These are phyloP conservation scores for Rhodofomes roseus DNA, from an alignment of 1,284 basidiomycete species.

Conservation along the genomic window DNA sequence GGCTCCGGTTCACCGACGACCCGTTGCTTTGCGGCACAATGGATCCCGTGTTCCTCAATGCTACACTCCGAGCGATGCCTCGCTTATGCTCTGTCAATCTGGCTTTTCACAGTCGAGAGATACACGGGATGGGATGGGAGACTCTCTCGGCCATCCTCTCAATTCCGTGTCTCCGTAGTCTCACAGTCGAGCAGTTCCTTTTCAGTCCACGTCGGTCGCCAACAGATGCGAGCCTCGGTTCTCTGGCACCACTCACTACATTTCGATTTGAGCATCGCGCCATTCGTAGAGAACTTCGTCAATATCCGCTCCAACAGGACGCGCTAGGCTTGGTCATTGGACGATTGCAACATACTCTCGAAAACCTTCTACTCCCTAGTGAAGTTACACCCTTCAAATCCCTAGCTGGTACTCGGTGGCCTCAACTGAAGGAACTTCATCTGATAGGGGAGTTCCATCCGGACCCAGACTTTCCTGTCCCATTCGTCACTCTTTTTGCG, in stretches of 20 bases:
- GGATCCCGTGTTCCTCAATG: background rate
- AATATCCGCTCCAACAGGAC: background rate
- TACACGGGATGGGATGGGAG: background rate
- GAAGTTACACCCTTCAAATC: background rate
- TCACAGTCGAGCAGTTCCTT: background rate
- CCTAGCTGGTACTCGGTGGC: background rate
- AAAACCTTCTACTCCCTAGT: background rate
- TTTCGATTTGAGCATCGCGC: background rate
- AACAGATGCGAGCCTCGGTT: background rate
- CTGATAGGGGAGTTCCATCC: background rate
- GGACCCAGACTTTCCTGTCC: background rate
- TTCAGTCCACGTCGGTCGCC: background rate
- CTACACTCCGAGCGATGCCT: background rate
- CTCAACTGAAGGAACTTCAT: background rate
- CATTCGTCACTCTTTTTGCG: background rate
- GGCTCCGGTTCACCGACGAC: background rate
- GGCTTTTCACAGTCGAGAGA: background rate
- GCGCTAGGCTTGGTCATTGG: background rate
- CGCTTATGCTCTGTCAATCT: background rate
- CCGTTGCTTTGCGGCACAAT: background rate
- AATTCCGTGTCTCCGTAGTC: background rate
- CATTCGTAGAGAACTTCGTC: background rate
- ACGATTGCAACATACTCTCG: background rate
- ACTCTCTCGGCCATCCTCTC: background rate
- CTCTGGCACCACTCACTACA: background rate